These are phyloP conservation scores for Houttuynia cordata DNA, from an alignment of 164 flowering plant species.

Conservation along the genomic window DNA sequence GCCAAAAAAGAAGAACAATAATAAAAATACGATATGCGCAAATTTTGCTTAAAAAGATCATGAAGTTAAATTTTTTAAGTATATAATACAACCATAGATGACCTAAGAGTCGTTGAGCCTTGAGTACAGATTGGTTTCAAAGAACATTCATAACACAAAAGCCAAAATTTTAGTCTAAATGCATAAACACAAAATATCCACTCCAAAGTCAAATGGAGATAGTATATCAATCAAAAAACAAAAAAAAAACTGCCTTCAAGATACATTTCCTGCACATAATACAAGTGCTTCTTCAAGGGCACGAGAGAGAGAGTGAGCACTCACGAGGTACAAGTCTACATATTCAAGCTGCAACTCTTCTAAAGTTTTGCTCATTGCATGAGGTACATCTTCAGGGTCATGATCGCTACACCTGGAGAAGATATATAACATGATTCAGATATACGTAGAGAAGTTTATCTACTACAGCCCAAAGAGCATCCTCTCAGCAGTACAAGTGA, in stretches of 20 bases:
- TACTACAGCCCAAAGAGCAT: background rate
- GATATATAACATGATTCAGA: background rate
- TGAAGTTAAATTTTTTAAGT: too few species aligned
- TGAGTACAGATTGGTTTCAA: too few species aligned
- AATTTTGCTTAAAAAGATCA: too few species aligned
- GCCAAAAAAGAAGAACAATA: slow-evolving; percentile 5
- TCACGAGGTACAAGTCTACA: slow-evolving; percentile 60
- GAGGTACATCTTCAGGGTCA: slow-evolving; percentile 63
- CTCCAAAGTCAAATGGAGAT: background rate
- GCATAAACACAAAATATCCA: background rate
- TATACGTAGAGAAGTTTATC: background rate
- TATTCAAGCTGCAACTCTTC: slow-evolving; percentile 59
- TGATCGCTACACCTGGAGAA: slow-evolving; percentile 53
- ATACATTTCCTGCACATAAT: too few species aligned
- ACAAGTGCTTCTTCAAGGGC: too few species aligned
- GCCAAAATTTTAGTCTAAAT: background rate
- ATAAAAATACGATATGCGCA: background rate
- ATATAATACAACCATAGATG: too few species aligned
- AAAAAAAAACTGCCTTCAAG: too few species aligned
- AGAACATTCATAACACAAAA: background rate
- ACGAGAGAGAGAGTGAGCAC: background rate
- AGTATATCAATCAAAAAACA: too few species aligned
- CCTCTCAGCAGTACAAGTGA: background rate
- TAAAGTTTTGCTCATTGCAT: slow-evolving; percentile 39
- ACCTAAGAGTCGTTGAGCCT: too few species aligned